Percentiles rank a stretch among this genome's conserved stretches.
Evolutionary conservation across 208 protist species (phyloP).

Genomic region (Leishmania braziliensis): DNA sequence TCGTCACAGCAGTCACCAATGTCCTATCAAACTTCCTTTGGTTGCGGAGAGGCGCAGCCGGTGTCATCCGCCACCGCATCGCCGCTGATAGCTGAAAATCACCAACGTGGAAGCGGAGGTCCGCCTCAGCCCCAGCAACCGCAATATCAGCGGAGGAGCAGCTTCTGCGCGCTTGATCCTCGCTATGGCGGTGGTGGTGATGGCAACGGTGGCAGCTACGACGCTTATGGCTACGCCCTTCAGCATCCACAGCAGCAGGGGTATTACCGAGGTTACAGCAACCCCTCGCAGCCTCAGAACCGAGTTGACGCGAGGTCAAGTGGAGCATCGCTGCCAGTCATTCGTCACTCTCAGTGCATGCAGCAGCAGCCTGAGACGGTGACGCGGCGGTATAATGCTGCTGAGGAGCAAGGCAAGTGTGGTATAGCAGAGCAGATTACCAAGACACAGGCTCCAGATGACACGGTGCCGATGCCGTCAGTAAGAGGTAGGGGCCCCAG

Average conservation of each 20-base stretch:
- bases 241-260: conserved; percentile 1
- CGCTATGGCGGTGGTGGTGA: conserved; percentile 2
- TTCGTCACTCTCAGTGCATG: background rate
- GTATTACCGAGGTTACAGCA: background rate
- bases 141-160: conserved; percentile 6
- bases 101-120: background rate
- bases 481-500: background rate
- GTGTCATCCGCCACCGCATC: background rate
- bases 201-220: background rate
- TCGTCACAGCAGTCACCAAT: background rate
- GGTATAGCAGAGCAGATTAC: background rate
- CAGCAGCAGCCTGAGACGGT: background rate
- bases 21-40: background rate
- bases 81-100: background rate
- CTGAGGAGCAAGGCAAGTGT: background rate
- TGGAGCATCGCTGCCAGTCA: background rate
- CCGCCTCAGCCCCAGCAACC: conserved; percentile 3
- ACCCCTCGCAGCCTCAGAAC: background rate
- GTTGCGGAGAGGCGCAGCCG: background rate
- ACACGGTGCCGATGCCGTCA: background rate
- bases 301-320: background rate
- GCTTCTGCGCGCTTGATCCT: background rate
- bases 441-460: background rate
- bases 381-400: background rate
- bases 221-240: background rate